Conservation (phyloP, 768 basidiomycete species). For the Rhodosporidiobolus odoratus region DNA sequence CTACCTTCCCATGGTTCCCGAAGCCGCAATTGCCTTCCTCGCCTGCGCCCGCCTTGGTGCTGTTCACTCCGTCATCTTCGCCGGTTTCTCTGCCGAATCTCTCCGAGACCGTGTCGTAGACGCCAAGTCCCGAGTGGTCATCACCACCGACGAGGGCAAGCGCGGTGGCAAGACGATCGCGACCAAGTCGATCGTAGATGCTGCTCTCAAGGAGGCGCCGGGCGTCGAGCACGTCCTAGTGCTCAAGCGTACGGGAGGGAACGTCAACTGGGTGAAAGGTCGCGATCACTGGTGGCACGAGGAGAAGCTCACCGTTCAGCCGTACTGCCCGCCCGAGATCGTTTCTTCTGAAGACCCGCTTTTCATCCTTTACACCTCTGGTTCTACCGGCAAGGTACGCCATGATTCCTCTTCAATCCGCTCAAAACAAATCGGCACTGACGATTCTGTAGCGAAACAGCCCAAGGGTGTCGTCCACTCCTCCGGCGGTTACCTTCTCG, state of each 20-base stretch:
- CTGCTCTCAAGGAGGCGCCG: constrained; percentile 78
- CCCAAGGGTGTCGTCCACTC: constrained; percentile 86
- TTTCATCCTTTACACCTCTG: constrained; percentile 83
- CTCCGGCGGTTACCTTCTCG: constrained; percentile 68
- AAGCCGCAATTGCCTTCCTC: constrained; percentile 91
- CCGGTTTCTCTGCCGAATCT: constrained; percentile 91
- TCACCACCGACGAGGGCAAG: constrained; percentile 89
- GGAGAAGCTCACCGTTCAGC: constrained; percentile 72
- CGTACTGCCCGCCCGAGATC: constrained; percentile 79
- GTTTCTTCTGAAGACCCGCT: constrained; percentile 93
- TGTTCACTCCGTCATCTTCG: constrained; percentile 93
- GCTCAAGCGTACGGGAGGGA: constrained; percentile 74
- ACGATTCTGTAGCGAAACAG: constrained; percentile 83
- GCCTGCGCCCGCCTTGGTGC: constrained; percentile 97
- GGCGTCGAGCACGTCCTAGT: constrained; percentile 85
- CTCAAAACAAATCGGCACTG: not conserved
- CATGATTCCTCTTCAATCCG: not conserved
- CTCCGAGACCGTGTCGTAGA: constrained; percentile 87
- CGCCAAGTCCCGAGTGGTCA: constrained; percentile 81
- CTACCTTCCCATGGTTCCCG: constrained; percentile 82
- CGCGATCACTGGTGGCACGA: constrained; percentile 97
- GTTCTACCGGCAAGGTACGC: constrained; percentile 34
- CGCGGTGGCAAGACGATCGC: constrained; percentile 93
- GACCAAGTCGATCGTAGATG: constrained; percentile 87
- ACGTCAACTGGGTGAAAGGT: constrained; percentile 72